Base-by-base conservation (phyloP, 805 yeast species). In the Yarrowia osloensis region DNA sequence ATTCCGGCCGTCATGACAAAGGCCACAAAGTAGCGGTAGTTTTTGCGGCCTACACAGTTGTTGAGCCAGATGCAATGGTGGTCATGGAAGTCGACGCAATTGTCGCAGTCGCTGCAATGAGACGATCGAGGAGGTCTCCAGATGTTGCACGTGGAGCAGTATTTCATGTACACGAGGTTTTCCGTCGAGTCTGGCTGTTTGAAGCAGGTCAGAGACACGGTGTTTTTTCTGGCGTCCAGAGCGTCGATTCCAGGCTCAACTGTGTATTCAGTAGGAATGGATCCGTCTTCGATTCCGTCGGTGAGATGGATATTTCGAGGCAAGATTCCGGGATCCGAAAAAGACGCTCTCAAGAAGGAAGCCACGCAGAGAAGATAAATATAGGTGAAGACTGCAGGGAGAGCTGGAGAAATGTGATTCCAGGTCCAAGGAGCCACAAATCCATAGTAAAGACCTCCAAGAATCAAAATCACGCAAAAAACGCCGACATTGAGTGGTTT, bases 121-220 rank as follows among this genome's bases (percentile, higher is more conserved):
- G 88, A 84, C 0, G 92, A 77, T 65, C 96, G 77, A 0, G 92
- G 90, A 11, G 91, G 88, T 70, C 94, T 77, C 94, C 96, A 90
- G 49, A 86, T 81, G 33, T 83, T 77, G 73, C 97, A 90, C 0
- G 88, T 81, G 0, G 82, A 57, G 71, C 93, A 88, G 74, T 87
- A 88, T 71, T 84, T 84, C 26, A 85, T 78, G 3, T 77, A 72
- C 0, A 85, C 85, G 0, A 82, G 79, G 22, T 72, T 67, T 1
- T 37, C 47, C 7, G 17, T 6, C 3, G 19, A 13, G 1, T 12
- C n/a, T 4, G 55, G 26, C 7, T 49, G 21, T 2, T 12, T 28
- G 22, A n/a, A 28, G n/a, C 54, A 29, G 9, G 55, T 9, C 37
- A 19, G 9, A 21, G 22, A 8, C n/a, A 15, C 5, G 8, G 24